These are phyloP conservation scores for Fusarium buxicola DNA, from an alignment of 2,329 filamentous ascomycete genomes.

Conservation along the genomic window DNA sequence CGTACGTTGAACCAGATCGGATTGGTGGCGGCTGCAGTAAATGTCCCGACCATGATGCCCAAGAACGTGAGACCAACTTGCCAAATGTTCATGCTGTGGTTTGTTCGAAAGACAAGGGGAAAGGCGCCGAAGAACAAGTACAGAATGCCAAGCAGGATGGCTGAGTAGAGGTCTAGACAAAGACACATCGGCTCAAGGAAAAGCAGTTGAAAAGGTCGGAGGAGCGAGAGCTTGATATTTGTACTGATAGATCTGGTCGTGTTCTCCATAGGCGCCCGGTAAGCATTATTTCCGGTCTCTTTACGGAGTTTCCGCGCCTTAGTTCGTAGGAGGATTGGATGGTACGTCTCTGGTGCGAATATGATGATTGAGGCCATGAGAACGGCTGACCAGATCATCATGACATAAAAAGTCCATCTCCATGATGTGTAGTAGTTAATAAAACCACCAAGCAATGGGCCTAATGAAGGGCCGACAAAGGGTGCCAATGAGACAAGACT, in stretches of 20 bases:
- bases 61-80: constrained; percentile 49
- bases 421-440: constrained; percentile 34
- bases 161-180: constrained; percentile 80
- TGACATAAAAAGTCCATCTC: constrained; percentile 41
- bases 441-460: constrained; percentile 33
- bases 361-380: constrained; percentile 23
- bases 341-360: constrained; percentile 38
- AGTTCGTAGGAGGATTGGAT: constrained; percentile 24
- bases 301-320: constrained; percentile 29
- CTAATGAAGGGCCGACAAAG: constrained; percentile 34
- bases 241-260: neutral
- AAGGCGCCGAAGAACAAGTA: constrained; percentile 91
- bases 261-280: constrained; percentile 22
- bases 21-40: constrained; percentile 10
- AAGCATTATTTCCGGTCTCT: constrained; percentile 17
- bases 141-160: constrained; percentile 82
- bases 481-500: constrained; percentile 34
- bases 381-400: constrained; percentile 32
- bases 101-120: constrained; percentile 77
- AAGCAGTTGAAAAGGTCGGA: constrained; percentile 79
- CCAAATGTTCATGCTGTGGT: constrained; percentile 79
- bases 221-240: constrained; percentile 53
- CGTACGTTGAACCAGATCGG: constrained; percentile 33
- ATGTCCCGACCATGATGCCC: constrained; percentile 24
- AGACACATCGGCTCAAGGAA: constrained; percentile 83